Percentiles rank a stretch among this genome's conserved stretches.
phyloP scores from a whole-genome alignment of 192 early-diverging fungal species.

The Chytriomyces confervae region DNA sequence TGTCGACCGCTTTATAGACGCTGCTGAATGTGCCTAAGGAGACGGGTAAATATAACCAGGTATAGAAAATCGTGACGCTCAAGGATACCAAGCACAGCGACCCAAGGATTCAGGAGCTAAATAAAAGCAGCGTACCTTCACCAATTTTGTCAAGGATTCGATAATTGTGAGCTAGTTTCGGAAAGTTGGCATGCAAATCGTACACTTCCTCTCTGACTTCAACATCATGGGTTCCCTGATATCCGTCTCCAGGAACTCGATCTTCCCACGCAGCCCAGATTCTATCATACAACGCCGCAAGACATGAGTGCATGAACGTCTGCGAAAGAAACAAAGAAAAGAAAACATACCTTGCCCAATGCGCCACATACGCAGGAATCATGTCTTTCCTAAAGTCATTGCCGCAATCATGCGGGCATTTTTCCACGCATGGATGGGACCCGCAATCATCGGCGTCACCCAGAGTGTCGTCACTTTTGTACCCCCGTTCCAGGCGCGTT shows the following conservation, averaged over 20 bases:
- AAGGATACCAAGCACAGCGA: too few relatives aligned
- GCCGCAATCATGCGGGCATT: background rate
- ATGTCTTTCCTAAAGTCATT: background rate
- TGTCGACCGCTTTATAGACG: constrained; percentile 89
- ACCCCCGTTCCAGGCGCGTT: background rate
- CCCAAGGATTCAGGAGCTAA: too few relatives aligned
- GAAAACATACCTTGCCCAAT: background rate
- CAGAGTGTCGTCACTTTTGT: too few relatives aligned
- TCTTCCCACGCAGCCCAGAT: constrained; percentile 22
- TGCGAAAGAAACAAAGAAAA: background rate
- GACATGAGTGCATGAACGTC: too few relatives aligned
- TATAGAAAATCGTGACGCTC: too few relatives aligned
- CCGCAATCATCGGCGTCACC: background rate
- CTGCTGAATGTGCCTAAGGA: constrained; percentile 82
- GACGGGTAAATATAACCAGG: too few relatives aligned
- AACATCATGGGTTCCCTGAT: background rate
- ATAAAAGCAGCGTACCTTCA: constrained; percentile 52
- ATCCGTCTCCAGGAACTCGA: background rate
- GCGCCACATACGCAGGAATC: background rate
- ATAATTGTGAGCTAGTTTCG: constrained; percentile 64
- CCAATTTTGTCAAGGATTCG: constrained; percentile 79
- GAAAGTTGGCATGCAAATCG: constrained; percentile 64
- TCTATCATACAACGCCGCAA: background rate
- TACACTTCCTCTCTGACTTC: constrained; percentile 60
- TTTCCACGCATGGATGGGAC: background rate